Evolutionary conservation across 106 monocot species (phyloP), one percentile per base, ranked within the genome.

Genomic region (Acorus gramineus): DNA sequence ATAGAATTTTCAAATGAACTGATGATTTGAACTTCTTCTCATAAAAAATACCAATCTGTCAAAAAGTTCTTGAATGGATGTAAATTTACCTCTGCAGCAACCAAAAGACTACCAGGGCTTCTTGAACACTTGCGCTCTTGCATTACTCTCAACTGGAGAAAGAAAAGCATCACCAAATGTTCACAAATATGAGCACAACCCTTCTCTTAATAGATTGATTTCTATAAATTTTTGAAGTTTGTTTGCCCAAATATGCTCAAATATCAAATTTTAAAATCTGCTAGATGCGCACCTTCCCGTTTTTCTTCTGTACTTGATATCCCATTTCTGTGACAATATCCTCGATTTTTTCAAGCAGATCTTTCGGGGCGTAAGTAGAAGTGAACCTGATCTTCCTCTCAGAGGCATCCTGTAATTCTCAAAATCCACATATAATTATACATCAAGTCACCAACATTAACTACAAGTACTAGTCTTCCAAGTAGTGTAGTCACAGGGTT

Each of bases 51-150:
- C 28, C 1, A 28, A 28, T 28, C 28, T 28, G 28, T 28, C 28
- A 0, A 28, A 28, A 28, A 28, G 28, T 28, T 28, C 28, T 28
- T 28, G 28, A 28, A 28, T 28, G 28, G 28, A 28, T 28, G 28
- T 28, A 28, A 28, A 28, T 28, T 28, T 58, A 73, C 73, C 67
- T 64, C 69, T 13, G 69, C 63, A 45, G 62, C 62, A 52, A 64
- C 64, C 28, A 59, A 69, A 11, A 76, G 69, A 59, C 56, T 44
- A 42, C 13, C 2, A 43, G 46, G 67, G 47, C 28, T 6, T 8
- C 11, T 28, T 11, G 66, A 64, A 8, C 14, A 14, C 1, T 60
- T 59, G 62, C 28, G 69, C 5, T 28, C 42, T 46, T 64, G 57
- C 69, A 59, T 49, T 1, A 70, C 60, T 44, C 44, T 70, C 11